These are phyloP conservation scores for Colletotrichum neosansevieriae DNA, from an alignment of 2,329 filamentous ascomycete species.

Conservation along the genomic window DNA sequence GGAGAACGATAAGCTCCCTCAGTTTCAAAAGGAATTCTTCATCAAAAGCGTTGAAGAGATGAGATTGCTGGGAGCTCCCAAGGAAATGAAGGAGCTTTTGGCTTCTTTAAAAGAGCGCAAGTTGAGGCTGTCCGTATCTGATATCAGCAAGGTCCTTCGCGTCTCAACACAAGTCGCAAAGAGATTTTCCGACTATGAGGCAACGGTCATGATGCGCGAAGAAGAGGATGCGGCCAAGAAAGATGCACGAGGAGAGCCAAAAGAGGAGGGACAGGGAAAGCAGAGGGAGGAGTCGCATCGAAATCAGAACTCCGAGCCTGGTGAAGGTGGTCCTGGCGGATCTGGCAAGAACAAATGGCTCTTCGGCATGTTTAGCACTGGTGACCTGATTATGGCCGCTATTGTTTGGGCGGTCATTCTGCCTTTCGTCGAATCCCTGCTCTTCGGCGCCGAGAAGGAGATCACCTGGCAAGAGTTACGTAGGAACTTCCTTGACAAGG, in stretches of 20 bases:
- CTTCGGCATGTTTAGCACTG: conserved; percentile 40
- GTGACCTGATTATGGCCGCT: conserved; percentile 60
- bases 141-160: conserved; percentile 70
- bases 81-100: conserved; percentile 72
- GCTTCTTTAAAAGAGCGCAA: conserved; percentile 68
- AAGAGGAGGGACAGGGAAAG: conserved; percentile 39
- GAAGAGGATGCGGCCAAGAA: conserved; percentile 35
- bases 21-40: conserved; percentile 70
- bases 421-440: conserved; percentile 56
- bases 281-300: conserved; percentile 44
- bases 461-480: conserved; percentile 99
- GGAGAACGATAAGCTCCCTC: conserved; percentile 70
- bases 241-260: conserved; percentile 28
- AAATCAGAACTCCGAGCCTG: conserved; percentile 29
- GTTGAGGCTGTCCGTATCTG: conserved; percentile 50
- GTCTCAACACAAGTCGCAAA: conserved; percentile 68
- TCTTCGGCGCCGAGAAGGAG: conserved; percentile 66
- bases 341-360: conserved; percentile 42
- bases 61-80: conserved; percentile 76
- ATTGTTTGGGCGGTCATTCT: conserved; percentile 59
- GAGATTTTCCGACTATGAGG: conserved; percentile 47
- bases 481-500: conserved; percentile 94
- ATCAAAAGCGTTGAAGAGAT: conserved; percentile 72
- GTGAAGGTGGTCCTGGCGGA: conserved; percentile 30
- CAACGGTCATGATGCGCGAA: conserved; percentile 34